Evolutionary conservation across 306 rosid genomes (phyloP).

Genomic region (Heteromeles arbutifolia): DNA sequence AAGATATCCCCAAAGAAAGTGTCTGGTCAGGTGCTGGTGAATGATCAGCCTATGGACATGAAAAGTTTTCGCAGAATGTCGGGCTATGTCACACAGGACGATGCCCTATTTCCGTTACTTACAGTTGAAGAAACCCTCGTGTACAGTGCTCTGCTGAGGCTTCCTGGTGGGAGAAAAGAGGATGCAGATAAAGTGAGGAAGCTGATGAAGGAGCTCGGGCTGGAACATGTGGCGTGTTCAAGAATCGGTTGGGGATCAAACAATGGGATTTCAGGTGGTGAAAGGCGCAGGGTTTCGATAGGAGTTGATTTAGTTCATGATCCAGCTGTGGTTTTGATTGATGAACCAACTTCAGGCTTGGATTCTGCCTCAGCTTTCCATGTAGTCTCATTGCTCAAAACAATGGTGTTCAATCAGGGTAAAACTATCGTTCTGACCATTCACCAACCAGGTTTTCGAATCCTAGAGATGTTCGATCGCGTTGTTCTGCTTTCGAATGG

Average conservation of each 20-base stretch:
- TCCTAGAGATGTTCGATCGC: constrained; percentile 59
- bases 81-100: constrained; percentile 81
- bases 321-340: constrained; percentile 79
- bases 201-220: constrained; percentile 76
- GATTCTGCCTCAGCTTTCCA: constrained; percentile 94
- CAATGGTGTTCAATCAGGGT: constrained; percentile 63
- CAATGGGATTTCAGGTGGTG: constrained; percentile 75
- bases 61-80: constrained; percentile 49
- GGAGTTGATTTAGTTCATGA: constrained; percentile 94
- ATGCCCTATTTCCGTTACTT: constrained; percentile 74
- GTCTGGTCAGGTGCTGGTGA: constrained; percentile 70
- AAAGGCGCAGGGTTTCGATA: constrained; percentile 84
- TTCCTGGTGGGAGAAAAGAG: constrained; percentile 41
- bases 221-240: constrained; percentile 67
- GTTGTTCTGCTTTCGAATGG: constrained; percentile 71
- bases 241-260: constrained; percentile 62
- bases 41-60: constrained; percentile 46
- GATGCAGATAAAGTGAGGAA: constrained; percentile 54
- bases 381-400: constrained; percentile 67
- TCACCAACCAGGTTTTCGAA: constrained; percentile 93
- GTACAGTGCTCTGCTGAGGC: constrained; percentile 83
- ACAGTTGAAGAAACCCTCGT: constrained; percentile 84
- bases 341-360: constrained; percentile 96
- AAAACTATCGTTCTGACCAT: constrained; percentile 77
- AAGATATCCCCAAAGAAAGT: constrained; percentile 40